Evolutionary conservation across 2,329 filamentous ascomycete species (phyloP), one percentile per base, ranked within the genome.

Genomic region (Saccharata proteae): DNA sequence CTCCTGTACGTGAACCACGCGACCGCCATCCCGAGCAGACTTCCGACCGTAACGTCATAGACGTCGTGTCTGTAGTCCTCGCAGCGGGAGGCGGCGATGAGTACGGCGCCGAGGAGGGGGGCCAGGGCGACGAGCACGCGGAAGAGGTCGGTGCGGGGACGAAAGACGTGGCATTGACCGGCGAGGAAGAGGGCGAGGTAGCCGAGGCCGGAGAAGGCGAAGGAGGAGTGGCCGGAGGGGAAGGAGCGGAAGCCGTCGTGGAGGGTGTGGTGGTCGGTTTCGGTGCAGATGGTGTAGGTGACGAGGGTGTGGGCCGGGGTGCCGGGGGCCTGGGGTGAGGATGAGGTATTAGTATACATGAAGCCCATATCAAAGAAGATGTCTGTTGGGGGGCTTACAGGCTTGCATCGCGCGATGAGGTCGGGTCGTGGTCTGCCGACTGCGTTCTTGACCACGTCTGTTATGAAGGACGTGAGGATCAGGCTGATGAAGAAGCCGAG

Each of bases 211-310:
- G 74, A 71, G 49, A 90, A 92, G 1, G 80, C 69, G 49, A 86
- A 86, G 37, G 76, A 81, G 9, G 72, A 77, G 54, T 92, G 83
- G 1, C 83, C 83, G 2, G 74, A 80, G 1, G 83, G 83, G 44
- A 90, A 92, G 14, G 76, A 82, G 24, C 83, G 73, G 77, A 81
- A 88, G 11, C 82, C 83, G 44, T 92, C 83, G 40, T 90, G 78
- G 4, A 92, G 65, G 2, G 64, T 63, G 50, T 82, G 77, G 38
- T 72, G 69, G 44, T 75, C 54, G 2, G 71, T 68, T 45, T 85
- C 68, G 8, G 80, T 86, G 61, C 83, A 92, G 3, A 86, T 70
- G 18, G 71, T 65, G 29, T 77, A 70, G 11, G 68, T 73, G 16
- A 77, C 65, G 28, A 77, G 55, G 18, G 57, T 45, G 40, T 74